Conservation (phyloP, 129 eudicot genomes). For the Artemisia annua region DNA sequence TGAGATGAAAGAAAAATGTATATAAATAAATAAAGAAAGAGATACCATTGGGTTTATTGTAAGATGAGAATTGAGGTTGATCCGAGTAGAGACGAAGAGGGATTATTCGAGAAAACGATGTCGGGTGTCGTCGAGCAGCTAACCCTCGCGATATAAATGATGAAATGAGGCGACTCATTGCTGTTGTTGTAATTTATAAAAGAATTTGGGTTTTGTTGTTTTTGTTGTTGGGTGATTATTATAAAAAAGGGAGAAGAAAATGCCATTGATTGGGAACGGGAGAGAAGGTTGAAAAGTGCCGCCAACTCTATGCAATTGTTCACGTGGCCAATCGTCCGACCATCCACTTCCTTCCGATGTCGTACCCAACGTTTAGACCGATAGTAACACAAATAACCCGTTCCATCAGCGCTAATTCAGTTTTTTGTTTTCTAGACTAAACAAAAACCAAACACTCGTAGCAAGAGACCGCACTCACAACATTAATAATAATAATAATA, state of each 20-base stretch:
- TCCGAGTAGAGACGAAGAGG: constrained; percentile 41
- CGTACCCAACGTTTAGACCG: background rate
- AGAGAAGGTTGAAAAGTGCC: constrained; percentile 19
- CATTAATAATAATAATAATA: too few species aligned
- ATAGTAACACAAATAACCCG: too few species aligned
- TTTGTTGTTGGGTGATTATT: constrained; percentile 19
- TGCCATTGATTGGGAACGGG: background rate
- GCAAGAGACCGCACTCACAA: too few species aligned
- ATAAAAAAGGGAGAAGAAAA: background rate
- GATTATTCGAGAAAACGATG: constrained; percentile 20
- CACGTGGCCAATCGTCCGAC: constrained; percentile 53
- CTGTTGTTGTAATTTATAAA: too few species aligned
- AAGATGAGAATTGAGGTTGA: constrained; percentile 28
- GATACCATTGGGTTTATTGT: constrained; percentile 19
- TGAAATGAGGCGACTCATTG: constrained; percentile 30
- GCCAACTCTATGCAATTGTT: constrained; percentile 28
- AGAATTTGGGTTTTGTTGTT: too few species aligned
- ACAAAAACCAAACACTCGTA: too few species aligned
- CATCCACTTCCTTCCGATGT: constrained; percentile 21
- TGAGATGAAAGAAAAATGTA: too few species aligned
- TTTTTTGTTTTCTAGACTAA: too few species aligned
- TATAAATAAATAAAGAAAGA: background rate
- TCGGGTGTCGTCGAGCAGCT: constrained; percentile 28
- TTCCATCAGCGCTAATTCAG: too few species aligned
- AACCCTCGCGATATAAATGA: constrained; percentile 40